Evolutionary conservation across 306 rosid species (phyloP), one percentile per base, ranked within the genome.

Genomic region (Cyclanthera cordifolia): DNA sequence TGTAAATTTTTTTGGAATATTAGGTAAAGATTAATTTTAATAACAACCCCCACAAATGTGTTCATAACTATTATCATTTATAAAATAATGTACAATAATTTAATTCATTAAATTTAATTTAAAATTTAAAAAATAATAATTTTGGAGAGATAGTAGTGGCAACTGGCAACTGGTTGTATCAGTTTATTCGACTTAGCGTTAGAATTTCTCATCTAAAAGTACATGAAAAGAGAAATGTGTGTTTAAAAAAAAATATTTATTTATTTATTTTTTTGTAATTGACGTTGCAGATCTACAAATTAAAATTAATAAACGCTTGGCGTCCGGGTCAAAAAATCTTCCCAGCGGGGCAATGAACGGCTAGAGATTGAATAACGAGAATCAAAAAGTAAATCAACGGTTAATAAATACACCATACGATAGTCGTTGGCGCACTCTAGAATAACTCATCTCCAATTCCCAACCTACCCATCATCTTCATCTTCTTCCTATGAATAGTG

Each of bases 251-350:
- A 12, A 7, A 0, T 7, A 28, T 20, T 5, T 34, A 5, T 34
- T 11, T 10, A 5, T 60, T 10, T 19, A 3, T 56, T 14, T 6
- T 14, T 2, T 13, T 63, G 20, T 13, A 41, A 11, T 39, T 43
- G 11, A 13, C 24, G 72, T 30, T 19, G 21, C 8, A 45, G 70
- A 37, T 30, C 71, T 66, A 66, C 55, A 66, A 66, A 66, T 66
- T 66, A 66, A 46, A 46, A 66, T 66, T 47, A 66, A 66, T 27
- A 66, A 45, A 47, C 43, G 54, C 55, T 54, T 66, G 55, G 52
- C 43, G 25, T 66, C 71, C 71, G 71, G n/a, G n/a, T n/a, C n/a
- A n/a, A n/a, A n/a, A n/a, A n/a, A 66, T 66, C 54, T 45, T 15
- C 15, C 5, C 3, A 5, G 51, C 3, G 19, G 52, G 52, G 12